phyloP scores from a whole-genome alignment of 139 green algal species.

The Closterium sp. region DNA sequence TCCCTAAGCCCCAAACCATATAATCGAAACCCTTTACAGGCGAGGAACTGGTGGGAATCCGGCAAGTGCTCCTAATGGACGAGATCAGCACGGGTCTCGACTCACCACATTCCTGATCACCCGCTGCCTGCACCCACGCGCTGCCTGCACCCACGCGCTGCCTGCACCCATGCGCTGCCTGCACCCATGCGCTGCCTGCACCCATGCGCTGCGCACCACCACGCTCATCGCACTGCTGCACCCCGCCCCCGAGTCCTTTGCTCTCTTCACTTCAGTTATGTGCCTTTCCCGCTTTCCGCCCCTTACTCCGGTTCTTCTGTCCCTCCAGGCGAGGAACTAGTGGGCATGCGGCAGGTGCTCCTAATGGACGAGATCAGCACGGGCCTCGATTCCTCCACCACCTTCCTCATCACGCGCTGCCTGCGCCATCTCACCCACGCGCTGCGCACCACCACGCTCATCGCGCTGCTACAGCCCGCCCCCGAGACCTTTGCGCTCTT shows the following conservation, averaged over 20 bases:
- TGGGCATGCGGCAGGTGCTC: slow-evolving; percentile 47
- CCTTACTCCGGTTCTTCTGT: too few species aligned
- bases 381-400: slow-evolving; percentile 36
- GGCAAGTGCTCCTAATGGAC: slow-evolving; percentile 46
- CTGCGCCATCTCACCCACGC: slow-evolving; percentile 23
- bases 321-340: slow-evolving; percentile 53
- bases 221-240: slow-evolving; percentile 77
- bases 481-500: slow-evolving; percentile 71
- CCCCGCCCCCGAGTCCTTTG: slow-evolving; percentile 68
- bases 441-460: slow-evolving; percentile 40
- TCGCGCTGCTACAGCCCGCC: slow-evolving; percentile 80
- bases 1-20: too few species aligned
- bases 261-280: too few species aligned
- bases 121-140: background rate
- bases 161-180: too few species aligned
- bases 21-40: background rate
- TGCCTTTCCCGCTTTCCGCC: too few species aligned
- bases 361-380: slow-evolving; percentile 52
- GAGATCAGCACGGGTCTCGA: slow-evolving; percentile 45
- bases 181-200: too few species aligned
- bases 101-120: slow-evolving; percentile 52
- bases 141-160: slow-evolving; percentile 25
- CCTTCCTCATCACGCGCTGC: slow-evolving; percentile 47
- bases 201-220: background rate
- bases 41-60: slow-evolving; percentile 60